Evolutionary conservation across 2,329 filamentous ascomycete species (phyloP).

Genomic region (Metarhizium guizhouense): DNA sequence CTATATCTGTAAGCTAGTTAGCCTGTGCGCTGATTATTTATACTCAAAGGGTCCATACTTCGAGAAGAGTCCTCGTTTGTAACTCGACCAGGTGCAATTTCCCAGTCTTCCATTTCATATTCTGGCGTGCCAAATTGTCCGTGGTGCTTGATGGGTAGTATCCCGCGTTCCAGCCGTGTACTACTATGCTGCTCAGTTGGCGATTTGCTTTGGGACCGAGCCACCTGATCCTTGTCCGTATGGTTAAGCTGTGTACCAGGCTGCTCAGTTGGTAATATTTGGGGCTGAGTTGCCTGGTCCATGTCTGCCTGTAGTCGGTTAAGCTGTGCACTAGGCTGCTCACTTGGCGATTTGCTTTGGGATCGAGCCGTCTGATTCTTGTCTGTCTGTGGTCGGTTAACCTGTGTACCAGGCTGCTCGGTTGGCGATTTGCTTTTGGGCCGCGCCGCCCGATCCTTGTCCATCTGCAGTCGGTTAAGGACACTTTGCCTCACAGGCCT

Average conservation of each 20-base stretch:
- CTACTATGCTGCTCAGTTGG: neutral
- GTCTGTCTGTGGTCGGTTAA: neutral
- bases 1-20: slow-evolving; percentile 24
- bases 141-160: neutral
- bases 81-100: slow-evolving; percentile 34
- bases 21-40: neutral
- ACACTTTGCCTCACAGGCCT: slow-evolving; percentile 5
- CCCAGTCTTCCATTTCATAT: slow-evolving; percentile 13
- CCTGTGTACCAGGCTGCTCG: no score
- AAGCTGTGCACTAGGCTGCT: neutral
- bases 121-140: slow-evolving; percentile 1
- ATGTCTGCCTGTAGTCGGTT: slow-evolving; percentile 3
- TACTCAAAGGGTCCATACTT: slow-evolving; percentile 21
- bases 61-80: slow-evolving; percentile 18
- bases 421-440: neutral
- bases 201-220: neutral
- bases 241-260: neutral
- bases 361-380: neutral
- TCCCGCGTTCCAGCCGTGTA: neutral
- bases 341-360: neutral
- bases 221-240: neutral
- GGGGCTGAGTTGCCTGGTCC: neutral
- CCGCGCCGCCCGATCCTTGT: neutral
- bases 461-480: slow-evolving; percentile 3
- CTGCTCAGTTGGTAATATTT: neutral